Percentiles rank a stretch among this genome's conserved stretches.
Conservation (phyloP, 345 rosid species). For the Mallotus nudiflorus region DNA sequence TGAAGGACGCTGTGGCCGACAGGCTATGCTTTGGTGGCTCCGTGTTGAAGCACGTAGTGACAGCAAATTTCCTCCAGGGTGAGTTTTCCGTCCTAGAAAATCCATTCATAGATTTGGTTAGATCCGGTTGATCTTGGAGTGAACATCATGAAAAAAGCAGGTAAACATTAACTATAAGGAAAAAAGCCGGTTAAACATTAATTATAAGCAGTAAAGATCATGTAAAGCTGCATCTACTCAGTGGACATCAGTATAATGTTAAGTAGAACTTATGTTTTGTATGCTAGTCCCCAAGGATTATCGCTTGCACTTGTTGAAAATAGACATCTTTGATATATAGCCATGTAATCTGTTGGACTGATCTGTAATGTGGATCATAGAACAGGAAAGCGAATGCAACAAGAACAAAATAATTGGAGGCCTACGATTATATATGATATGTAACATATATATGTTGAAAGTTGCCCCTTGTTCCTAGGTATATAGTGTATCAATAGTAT, state of each 20-base stretch:
- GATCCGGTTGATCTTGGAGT: not conserved
- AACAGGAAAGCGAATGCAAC: not conserved
- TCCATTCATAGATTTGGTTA: not conserved
- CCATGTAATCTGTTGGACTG: too few species aligned
- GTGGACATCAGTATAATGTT: not conserved
- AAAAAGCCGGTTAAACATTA: too few species aligned
- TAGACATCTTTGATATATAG: not conserved
- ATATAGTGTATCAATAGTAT: not conserved
- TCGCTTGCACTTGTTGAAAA: not conserved
- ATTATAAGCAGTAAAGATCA: not conserved
- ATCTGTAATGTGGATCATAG: not conserved
- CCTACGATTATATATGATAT: too few species aligned
- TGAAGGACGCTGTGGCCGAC: constrained; percentile 91
- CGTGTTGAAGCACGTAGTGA: constrained; percentile 99
- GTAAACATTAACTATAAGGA: too few species aligned
- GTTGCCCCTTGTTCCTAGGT: not conserved
- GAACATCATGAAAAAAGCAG: too few species aligned
- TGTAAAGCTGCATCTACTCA: too few species aligned
- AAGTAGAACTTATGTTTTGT: not conserved
- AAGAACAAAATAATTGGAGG: not conserved
- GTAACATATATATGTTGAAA: not conserved
- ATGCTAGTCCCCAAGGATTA: not conserved
- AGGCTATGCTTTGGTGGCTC: constrained; percentile 95
- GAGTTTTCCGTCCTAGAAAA: constrained; percentile 27
- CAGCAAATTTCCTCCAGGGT: constrained; percentile 98